phyloP scores from a whole-genome alignment of 1,284 basidiomycete species.

The Fistulinella cinereoalba region DNA sequence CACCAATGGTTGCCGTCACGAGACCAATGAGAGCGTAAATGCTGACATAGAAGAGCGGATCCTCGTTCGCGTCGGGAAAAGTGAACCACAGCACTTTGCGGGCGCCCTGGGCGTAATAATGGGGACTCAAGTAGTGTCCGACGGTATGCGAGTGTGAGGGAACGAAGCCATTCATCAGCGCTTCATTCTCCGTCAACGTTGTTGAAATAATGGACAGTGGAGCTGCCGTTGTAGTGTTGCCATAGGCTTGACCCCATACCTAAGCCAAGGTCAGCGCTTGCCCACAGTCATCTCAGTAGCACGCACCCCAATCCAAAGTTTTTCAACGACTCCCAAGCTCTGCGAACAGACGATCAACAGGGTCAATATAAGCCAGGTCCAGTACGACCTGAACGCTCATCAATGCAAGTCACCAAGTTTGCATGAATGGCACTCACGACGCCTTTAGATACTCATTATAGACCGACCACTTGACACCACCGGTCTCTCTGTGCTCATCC shows the following conservation, averaged over 20 bases:
- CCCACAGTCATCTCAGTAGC: neutral
- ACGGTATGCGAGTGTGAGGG: conserved; percentile 19
- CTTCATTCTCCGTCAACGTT: conserved; percentile 34
- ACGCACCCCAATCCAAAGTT: conserved; percentile 49
- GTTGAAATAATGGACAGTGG: conserved; percentile 22
- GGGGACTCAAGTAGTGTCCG: conserved; percentile 12
- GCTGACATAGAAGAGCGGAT: conserved; percentile 51
- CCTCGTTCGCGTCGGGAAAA: conserved; percentile 43
- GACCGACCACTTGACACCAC: conserved; percentile 62
- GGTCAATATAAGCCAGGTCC: conserved; percentile 47
- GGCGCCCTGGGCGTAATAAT: conserved; percentile 14
- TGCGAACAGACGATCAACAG: conserved; percentile 34
- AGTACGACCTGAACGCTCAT: conserved; percentile 41
- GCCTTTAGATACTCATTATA: conserved; percentile 63
- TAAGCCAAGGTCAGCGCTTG: conserved; percentile 12
- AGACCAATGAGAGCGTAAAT: conserved; percentile 47
- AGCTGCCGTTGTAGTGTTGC: conserved; percentile 7
- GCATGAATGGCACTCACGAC: conserved; percentile 34
- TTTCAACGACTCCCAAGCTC: conserved; percentile 44
- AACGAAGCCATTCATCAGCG: conserved; percentile 24
- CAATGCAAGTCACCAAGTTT: neutral
- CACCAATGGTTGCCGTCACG: conserved; percentile 35
- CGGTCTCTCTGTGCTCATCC: conserved; percentile 57
- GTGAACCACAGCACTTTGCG: conserved; percentile 20
- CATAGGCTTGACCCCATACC: conserved; percentile 50